Base-by-base conservation (phyloP, 495 filamentous ascomycete genomes). In the Penicillium flavigenum region DNA sequence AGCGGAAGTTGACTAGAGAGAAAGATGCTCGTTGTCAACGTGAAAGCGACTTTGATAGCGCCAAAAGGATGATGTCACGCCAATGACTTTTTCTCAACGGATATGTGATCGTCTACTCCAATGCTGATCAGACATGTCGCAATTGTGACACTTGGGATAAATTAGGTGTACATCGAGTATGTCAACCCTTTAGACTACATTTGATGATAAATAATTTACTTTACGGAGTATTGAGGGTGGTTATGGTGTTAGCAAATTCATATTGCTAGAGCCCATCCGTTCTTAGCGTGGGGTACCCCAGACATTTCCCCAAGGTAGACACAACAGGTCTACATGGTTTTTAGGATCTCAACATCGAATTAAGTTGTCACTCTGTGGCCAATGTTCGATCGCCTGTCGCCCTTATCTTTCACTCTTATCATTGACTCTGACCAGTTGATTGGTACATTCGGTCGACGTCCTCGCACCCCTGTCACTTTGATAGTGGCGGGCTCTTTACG, bases 1-100 rank as follows among this genome's bases (percentile, higher is more conserved):
- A 54, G 11, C 9, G 42, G 52, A 54, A 54, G 52, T 54, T 54
- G 20, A 46, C 52, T 46, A 26, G 52, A 46, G 42, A n/a, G 17
- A 10, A 9, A 31, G 7, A 10, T 4, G 6, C 26, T n/a, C 22
- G 32, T 10, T 26, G 19, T 24, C 32, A 38, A n/a, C 11, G 9
- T 0, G 20, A 26, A 0, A n/a, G 8, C 8, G 19, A 7, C 26
- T 8, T 22, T 5, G 2, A 17, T 42, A 26, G 41, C 29, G 12
- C 22, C 9, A n/a, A 34, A 5, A 34, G 17, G 24, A 6, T 31
- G 16, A 8, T 34, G 36, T 52, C 34, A 51, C 27, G 32, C 2
- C 32, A 14, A 44, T 53, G 51, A 53, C 51, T 31, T 24, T 11
- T 53, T n/a, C 29, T 27, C 3, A 6, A 1, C 6, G 26, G 29